Base-by-base conservation (phyloP, 148 eudicot species). In the Amaranthus cruentus region DNA sequence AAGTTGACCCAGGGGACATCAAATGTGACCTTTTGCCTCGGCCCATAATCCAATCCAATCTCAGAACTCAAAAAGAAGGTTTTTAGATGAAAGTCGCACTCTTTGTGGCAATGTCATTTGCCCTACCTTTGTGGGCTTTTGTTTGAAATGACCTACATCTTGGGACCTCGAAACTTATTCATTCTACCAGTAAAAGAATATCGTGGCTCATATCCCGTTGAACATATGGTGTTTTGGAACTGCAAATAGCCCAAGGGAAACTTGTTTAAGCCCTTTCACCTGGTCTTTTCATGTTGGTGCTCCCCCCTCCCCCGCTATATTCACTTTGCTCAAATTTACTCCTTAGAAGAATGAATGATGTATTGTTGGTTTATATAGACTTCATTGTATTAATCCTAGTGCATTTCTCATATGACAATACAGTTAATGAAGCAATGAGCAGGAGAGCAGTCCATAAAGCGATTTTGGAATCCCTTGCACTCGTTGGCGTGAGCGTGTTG, bases 371-470 rank as follows among this genome's bases (percentile, higher is more conserved):
- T 12, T 28, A 28, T 28, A 2, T 47, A 12, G 28, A 15, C 55
- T 53, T 63, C 42, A 47, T 46, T 47, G 68, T 42, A n/a, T 6
- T 65, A 66, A 57, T 50, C 4, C 10, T 63, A 57, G 14, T n/a
- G 57, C 18, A 42, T 55, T 4, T 42, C 55, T 7, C 52, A 15
- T 9, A 49, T 59, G 68, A 49, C 47, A 67, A 72, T 84, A 86
- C 91, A 91, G 98, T 89, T 62, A 93, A 94, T 69, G 97, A 89
- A 69, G 87, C 87, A 67, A 89, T 94, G 97, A 78, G 96, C 87
- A 82, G 66, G 75, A 83, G 96, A 75, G 96, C 93, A 60, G 66
- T 94, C 56, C 87, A 94, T 81, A 94, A 94, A 76, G 95, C 96
- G 2, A 48, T 94, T 13, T 82, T 77, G 28, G 98, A 94, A 79